A percentile compares a stretch with the other conserved stretches of the same genome.
Evolutionary conservation across 257 asterid species (phyloP).

Genomic region (Plectranthus barbatus): DNA sequence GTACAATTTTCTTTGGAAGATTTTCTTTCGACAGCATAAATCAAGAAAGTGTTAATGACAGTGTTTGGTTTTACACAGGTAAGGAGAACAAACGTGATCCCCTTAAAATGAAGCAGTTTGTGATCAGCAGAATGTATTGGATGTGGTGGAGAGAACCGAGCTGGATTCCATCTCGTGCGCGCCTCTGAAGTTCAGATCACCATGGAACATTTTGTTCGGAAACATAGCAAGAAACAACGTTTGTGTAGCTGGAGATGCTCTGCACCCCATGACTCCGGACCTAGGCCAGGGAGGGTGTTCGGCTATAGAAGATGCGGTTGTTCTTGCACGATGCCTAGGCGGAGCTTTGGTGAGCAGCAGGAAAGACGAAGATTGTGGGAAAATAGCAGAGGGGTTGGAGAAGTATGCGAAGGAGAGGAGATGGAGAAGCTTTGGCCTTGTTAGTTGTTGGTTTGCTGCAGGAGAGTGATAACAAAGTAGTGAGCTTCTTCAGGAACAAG

Average conservation of each 20-base stretch:
- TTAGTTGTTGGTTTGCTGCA: conserved; percentile 51
- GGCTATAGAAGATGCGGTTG: conserved; percentile 53
- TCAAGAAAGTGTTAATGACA: neutral
- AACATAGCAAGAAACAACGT: conserved; percentile 38
- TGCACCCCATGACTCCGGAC: conserved; percentile 87
- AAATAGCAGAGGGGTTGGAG: conserved; percentile 29
- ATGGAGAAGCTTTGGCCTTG: conserved; percentile 66
- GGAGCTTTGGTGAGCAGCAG: conserved; percentile 15
- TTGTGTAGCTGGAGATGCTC: conserved; percentile 65
- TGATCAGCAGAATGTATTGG: conserved; percentile 27
- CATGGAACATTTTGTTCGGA: conserved; percentile 48
- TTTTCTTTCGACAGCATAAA: too few relatives aligned
- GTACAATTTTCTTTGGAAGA: neutral
- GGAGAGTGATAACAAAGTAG: conserved; percentile 35
- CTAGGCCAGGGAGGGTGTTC: conserved; percentile 81
- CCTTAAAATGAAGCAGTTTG: conserved; percentile 53
- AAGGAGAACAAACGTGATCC: conserved; percentile 41
- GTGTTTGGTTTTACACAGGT: conserved; percentile 22
- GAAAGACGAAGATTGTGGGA: conserved; percentile 2
- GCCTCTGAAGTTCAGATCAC: conserved; percentile 41
- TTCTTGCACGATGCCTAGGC: conserved; percentile 56
- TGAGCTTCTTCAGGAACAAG: conserved; percentile 39
- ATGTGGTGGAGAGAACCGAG: conserved; percentile 39
- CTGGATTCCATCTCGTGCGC: conserved; percentile 40
- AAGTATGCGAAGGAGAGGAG: conserved; percentile 48